A percentile compares a stretch with the other conserved stretches of the same genome.
phyloP scores from a whole-genome alignment of 148 eudicot genomes.

The Spergularia bocconei region DNA sequence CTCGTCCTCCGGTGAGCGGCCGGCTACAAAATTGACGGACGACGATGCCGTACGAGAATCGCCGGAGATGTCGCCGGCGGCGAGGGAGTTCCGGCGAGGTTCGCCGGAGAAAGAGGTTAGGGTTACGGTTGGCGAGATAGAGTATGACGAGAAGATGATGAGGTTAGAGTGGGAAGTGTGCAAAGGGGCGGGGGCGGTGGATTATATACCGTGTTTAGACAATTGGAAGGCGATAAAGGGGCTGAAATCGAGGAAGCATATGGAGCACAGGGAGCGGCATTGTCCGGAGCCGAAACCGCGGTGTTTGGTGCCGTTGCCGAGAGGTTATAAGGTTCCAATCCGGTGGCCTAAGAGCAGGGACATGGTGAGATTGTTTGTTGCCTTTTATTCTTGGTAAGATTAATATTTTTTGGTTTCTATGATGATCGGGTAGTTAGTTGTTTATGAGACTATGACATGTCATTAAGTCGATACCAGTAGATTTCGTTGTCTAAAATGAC shows the following conservation, averaged over 20 bases:
- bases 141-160: conserved; percentile 28
- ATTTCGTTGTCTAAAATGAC: background rate
- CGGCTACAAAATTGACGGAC: too few species aligned
- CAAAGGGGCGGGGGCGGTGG: conserved; percentile 44
- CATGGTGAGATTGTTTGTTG: conserved; percentile 77
- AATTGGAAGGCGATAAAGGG: conserved; percentile 63
- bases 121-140: conserved; percentile 7
- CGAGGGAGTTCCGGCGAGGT: background rate
- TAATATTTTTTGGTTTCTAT: conserved; percentile 13
- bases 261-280: conserved; percentile 92
- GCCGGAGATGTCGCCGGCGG: too few species aligned
- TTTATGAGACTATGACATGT: background rate
- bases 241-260: conserved; percentile 60
- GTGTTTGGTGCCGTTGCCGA: conserved; percentile 68
- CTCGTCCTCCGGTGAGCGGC: too few species aligned
- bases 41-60: background rate
- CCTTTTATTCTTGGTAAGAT: conserved; percentile 60
- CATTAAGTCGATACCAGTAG: background rate
- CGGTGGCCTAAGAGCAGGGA: conserved; percentile 96
- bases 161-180: conserved; percentile 59
- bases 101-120: background rate
- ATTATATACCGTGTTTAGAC: conserved; percentile 91
- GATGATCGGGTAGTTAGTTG: background rate
- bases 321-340: conserved; percentile 71
- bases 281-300: conserved; percentile 49